Conservation (phyloP, 169 alveolate species). For the Eimeria zaria region DNA sequence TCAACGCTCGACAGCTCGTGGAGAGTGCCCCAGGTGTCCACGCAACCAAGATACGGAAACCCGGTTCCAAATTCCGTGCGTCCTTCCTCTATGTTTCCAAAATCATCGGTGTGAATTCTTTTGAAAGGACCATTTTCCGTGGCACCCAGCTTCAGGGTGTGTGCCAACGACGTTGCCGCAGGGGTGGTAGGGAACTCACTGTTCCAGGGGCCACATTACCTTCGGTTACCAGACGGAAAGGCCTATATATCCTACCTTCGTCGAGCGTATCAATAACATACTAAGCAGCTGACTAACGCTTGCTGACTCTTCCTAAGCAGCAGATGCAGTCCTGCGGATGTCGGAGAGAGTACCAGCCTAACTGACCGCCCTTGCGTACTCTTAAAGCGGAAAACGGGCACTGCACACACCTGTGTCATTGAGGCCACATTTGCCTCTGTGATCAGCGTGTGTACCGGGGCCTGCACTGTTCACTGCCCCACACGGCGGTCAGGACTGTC, state of each 20-base stretch:
- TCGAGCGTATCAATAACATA: background rate
- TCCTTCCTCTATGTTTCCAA: background rate
- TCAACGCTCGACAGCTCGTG: background rate
- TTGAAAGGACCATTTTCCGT: background rate
- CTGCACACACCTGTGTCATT: background rate
- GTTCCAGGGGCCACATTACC: background rate
- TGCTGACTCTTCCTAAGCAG: background rate
- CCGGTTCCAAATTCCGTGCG: background rate
- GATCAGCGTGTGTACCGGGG: background rate
- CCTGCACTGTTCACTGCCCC: background rate
- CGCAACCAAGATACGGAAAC: background rate
- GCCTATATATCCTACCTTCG: background rate
- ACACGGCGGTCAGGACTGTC: background rate
- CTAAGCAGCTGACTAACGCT: no score
- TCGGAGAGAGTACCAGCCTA: background rate
- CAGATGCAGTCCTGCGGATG: background rate
- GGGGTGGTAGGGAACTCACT: background rate
- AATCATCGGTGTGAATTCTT: background rate
- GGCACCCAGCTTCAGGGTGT: background rate
- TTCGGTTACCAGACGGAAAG: background rate
- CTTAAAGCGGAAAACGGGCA: background rate
- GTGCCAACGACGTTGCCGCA: background rate
- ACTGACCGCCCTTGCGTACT: background rate
- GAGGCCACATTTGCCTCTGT: background rate
- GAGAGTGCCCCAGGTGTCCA: conserved; percentile 31